Conservation (phyloP, 805 yeast genomes). For the Schwanniomyces vanrijiae region DNA sequence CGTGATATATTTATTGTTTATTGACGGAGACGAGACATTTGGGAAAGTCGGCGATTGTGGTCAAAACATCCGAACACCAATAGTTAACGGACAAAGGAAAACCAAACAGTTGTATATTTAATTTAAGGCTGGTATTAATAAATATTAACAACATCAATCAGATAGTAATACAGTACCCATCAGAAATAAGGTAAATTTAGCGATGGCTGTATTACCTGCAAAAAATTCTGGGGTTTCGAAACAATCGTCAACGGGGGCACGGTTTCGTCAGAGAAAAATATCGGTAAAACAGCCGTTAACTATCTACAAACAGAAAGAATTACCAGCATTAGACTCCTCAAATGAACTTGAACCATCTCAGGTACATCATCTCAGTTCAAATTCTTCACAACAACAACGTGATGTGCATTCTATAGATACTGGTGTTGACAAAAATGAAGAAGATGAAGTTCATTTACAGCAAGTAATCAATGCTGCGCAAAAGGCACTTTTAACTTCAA, state of each 20-base stretch:
- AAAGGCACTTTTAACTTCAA: constrained; percentile 50
- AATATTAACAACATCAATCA: background rate
- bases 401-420: constrained; percentile 90
- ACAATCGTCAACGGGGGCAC: constrained; percentile 49
- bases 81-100: constrained; percentile 10
- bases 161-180: constrained; percentile 11
- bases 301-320: constrained; percentile 72
- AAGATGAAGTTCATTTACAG: constrained; percentile 93
- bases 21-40: constrained; percentile 1
- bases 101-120: background rate
- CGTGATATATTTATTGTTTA: constrained; percentile 1
- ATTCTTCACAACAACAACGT: constrained; percentile 72
- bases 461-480: constrained; percentile 83
- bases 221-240: constrained; percentile 25
- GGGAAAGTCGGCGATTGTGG: constrained; percentile 14
- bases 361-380: constrained; percentile 36
- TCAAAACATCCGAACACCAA: constrained; percentile 27
- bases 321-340: constrained; percentile 66
- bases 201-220: constrained; percentile 43
- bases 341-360: constrained; percentile 44
- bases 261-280: constrained; percentile 93
- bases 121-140: constrained; percentile 1
- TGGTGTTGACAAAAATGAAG: constrained; percentile 97
- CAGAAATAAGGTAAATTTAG: background rate
- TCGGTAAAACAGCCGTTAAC: constrained; percentile 86